Evolutionary conservation across 1,284 basidiomycete genomes (phyloP).

Genomic region (Rhodofomes roseus): DNA sequence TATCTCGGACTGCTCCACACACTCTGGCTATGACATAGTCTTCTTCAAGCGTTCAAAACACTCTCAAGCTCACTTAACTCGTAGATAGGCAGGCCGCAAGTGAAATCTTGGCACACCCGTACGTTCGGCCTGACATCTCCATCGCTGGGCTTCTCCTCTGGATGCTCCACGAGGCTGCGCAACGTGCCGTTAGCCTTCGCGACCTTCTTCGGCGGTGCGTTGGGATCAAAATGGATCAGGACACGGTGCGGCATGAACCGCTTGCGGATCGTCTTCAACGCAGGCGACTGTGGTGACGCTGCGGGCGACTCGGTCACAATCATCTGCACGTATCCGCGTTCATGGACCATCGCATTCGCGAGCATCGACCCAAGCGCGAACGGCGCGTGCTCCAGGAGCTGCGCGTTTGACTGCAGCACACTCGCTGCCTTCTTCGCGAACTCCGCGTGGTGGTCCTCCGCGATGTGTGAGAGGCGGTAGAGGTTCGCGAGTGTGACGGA

Average conservation of each 20-base stretch:
- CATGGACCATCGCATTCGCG: conserved; percentile 16
- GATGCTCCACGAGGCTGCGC: conserved; percentile 15
- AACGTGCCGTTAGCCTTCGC: conserved; percentile 22
- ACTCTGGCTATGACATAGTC: too few relatives aligned
- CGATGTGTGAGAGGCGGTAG: conserved; percentile 32
- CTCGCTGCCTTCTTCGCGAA: conserved; percentile 30
- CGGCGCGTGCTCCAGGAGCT: conserved; percentile 22
- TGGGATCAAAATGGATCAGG: conserved; percentile 23
- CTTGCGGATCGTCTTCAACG: conserved; percentile 17
- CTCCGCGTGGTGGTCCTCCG: conserved; percentile 25
- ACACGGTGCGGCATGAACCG: conserved; percentile 25
- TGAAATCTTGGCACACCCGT: conserved; percentile 26
- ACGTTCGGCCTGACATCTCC: conserved; percentile 16
- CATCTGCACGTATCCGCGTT: conserved; percentile 22
- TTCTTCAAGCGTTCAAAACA: neutral
- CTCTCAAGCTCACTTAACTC: conserved; percentile 17
- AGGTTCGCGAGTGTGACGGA: conserved; percentile 38
- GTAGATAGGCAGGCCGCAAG: conserved; percentile 25
- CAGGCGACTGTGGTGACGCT: conserved; percentile 5
- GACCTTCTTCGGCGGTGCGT: conserved; percentile 18
- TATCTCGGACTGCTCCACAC: too few relatives aligned
- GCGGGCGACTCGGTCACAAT: conserved; percentile 16
- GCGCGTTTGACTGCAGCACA: conserved; percentile 23
- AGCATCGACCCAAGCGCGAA: conserved; percentile 24
- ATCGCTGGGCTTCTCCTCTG: conserved; percentile 2